Conservation (phyloP, 202 grass and related monocot genomes). For the Setaria viridis region DNA sequence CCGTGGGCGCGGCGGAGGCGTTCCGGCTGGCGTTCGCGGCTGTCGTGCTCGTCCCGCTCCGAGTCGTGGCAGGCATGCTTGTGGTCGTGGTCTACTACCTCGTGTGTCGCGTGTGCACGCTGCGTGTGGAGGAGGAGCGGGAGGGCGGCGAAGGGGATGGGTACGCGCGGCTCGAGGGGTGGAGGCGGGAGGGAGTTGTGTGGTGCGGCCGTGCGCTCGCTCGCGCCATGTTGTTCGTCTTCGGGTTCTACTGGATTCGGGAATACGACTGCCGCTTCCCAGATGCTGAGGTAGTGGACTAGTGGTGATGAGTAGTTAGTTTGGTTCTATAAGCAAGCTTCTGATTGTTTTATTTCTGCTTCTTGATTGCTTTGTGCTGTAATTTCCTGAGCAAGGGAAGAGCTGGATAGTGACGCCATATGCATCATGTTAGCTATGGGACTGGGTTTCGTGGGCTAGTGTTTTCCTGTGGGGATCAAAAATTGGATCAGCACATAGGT, state of each 20-base stretch:
- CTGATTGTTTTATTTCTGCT: background rate
- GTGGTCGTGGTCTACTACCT: conserved; percentile 71
- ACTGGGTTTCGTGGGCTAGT: conserved; percentile 2
- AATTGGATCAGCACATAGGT: background rate
- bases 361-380: conserved; percentile 30
- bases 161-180: conserved; percentile 64
- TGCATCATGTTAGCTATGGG: background rate
- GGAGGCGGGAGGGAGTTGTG: conserved; percentile 64
- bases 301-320: background rate
- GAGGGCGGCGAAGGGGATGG: conserved; percentile 53
- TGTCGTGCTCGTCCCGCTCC: conserved; percentile 63
- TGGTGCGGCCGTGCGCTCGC: conserved; percentile 56
- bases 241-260: conserved; percentile 90
- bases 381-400: conserved; percentile 21
- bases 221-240: conserved; percentile 81
- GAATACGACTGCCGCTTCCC: conserved; percentile 50
- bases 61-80: conserved; percentile 56
- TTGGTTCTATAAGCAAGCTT: background rate
- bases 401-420: background rate
- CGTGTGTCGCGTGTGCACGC: conserved; percentile 80
- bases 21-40: conserved; percentile 46
- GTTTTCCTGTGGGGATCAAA: background rate
- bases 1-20: conserved; percentile 50
- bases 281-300: conserved; percentile 48
- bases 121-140: conserved; percentile 53